These are phyloP conservation scores for Globisporangium mamillatum DNA, from an alignment of 352 stramenopile species.

Conservation along the genomic window DNA sequence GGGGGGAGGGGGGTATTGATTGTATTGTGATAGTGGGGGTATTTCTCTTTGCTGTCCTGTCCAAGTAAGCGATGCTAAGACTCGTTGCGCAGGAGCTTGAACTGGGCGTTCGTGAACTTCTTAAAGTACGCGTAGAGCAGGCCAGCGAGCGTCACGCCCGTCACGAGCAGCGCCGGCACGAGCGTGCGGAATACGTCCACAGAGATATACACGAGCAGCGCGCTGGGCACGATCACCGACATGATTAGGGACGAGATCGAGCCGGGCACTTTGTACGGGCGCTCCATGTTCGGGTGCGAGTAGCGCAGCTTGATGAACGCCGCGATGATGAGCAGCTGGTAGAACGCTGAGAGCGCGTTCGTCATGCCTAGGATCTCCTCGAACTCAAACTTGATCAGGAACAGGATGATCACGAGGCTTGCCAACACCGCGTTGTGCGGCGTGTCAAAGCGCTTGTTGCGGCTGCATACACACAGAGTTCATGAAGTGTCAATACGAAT, in stretches of 20 bases:
- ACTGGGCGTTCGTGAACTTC: constrained; percentile 46
- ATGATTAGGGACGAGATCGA: constrained; percentile 27
- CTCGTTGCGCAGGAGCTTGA: constrained; percentile 20
- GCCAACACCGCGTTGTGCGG: constrained; percentile 44
- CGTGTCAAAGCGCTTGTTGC: constrained; percentile 53
- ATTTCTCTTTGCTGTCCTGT: not conserved
- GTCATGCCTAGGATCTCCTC: constrained; percentile 81
- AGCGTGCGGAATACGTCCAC: constrained; percentile 46
- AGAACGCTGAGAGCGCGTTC: constrained; percentile 88
- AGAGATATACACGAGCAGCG: constrained; percentile 42
- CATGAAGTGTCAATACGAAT: not conserved
- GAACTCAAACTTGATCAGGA: constrained; percentile 62
- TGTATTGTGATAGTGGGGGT: not conserved
- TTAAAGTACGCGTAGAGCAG: constrained; percentile 38
- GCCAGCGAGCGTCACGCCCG: constrained; percentile 31
- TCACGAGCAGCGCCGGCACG: constrained; percentile 37
- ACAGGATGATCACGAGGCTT: constrained; percentile 46
- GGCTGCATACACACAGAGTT: constrained; percentile 16
- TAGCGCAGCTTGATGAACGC: constrained; percentile 90
- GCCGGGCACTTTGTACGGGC: constrained; percentile 42
- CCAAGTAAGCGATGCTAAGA: constrained; percentile 14
- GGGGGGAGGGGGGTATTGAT: too few species aligned
- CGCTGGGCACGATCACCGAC: constrained; percentile 30
- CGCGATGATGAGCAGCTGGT: constrained; percentile 83
- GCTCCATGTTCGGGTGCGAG: constrained; percentile 33